Conservation (phyloP, 1,139 yeast species). For the Scheffersomyces titani region DNA sequence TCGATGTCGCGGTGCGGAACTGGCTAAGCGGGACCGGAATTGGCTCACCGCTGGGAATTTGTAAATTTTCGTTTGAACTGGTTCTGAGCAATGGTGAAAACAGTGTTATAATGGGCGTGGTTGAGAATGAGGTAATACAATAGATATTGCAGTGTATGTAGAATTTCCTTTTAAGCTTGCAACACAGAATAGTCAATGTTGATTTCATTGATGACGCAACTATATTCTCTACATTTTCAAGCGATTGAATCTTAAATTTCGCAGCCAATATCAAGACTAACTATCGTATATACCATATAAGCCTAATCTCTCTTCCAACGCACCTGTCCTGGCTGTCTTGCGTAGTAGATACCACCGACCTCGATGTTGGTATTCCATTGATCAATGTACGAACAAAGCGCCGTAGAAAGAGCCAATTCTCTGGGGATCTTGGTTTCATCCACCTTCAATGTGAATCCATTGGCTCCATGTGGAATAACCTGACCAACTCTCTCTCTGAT, state of each 20-base stretch:
- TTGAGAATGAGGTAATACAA: neutral
- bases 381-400: conserved; percentile 60
- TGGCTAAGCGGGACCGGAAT: neutral
- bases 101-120: neutral
- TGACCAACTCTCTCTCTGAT: conserved; percentile 60
- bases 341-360: conserved; percentile 62
- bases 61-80: neutral
- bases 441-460: conserved; percentile 54
- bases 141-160: too few species aligned
- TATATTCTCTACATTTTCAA: neutral
- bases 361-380: conserved; percentile 66
- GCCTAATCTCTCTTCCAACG: conserved; percentile 60
- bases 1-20: neutral
- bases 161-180: neutral
- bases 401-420: conserved; percentile 60
- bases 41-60: neutral
- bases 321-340: conserved; percentile 50
- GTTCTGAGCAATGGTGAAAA: neutral
- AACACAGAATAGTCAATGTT: neutral
- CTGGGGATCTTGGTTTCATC: conserved; percentile 55
- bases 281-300: neutral
- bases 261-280: neutral
- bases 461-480: conserved; percentile 47
- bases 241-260: neutral
- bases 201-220: neutral